Evolutionary conservation across 2,329 filamentous ascomycete species (phyloP), one percentile per base, ranked within the genome.

Genomic region (Botrytis tulipae): DNA sequence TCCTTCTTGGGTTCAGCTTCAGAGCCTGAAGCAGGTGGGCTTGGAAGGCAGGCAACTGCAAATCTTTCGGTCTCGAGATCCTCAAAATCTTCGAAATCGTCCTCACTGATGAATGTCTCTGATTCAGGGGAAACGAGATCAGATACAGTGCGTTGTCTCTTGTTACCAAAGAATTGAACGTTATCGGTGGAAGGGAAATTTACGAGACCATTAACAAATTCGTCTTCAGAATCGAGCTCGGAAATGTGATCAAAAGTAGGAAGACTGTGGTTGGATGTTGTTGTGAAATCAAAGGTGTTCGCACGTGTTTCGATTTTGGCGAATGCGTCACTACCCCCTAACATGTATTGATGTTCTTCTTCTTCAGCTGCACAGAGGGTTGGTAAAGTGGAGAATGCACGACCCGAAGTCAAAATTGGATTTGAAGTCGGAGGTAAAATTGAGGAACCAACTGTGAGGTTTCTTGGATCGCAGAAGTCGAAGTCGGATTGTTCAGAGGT

Each of bases 381-480:
- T 60, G 90, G 86, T 77, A 93, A 85, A 74, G 87, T 86, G 35
- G 91, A 87, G 77, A 93, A 91, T 77, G 94, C 91, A 63, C 87
- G 83, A 12, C 86, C 83, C 69, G 73, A 48, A 87, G 80, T 86
- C 57, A 86, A 82, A 78, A 85, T 73, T 62, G 76, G 60, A 69
- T 76, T 70, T 79, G 77, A 67, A 70, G 73, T 70, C 44, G 62
- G 68, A 44, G 77, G 76, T 68, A 76, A 78, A 72, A 73, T 87
- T 85, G 82, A 72, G 86, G 83, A 80, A 85, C 82, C 84, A 59
- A 97, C 93, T 32, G 93, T 97, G 76, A 98, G 85, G 81, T 97
- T 93, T 80, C 95, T 91, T 48, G 95, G 95, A 81, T 98, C 95
- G 83, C 95, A 97, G 82, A 96, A 97, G 83, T 94, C 91, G 78